Evolutionary conservation across 83 land plant species (phyloP).

Genomic region (Picea engelmannii): DNA sequence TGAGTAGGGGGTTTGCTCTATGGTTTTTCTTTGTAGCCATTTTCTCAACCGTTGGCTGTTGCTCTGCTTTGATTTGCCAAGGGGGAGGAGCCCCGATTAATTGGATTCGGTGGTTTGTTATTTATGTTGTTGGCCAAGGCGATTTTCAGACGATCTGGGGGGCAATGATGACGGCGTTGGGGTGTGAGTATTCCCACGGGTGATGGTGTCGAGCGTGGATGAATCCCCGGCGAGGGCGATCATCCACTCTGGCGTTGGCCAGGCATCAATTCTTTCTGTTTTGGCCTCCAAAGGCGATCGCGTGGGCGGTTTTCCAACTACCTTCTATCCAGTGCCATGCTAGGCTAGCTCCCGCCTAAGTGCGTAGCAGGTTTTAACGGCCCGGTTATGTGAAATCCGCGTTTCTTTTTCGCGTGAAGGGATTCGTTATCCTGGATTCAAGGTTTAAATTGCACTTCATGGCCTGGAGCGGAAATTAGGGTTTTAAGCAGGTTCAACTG

Average conservation of each 20-base stretch:
- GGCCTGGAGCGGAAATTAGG: background rate
- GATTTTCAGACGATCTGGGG: too few species aligned
- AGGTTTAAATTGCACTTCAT: background rate
- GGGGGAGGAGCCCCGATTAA: background rate
- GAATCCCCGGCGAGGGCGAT: background rate
- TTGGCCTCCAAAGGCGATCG: slow-evolving; percentile 4
- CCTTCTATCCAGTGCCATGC: background rate
- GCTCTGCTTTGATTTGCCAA: background rate
- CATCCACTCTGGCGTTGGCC: background rate
- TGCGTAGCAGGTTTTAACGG: too few species aligned
- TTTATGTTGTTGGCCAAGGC: background rate
- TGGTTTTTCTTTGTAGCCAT: background rate
- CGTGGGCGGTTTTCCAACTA: background rate
- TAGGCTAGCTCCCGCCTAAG: too few species aligned
- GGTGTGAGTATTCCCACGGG: background rate
- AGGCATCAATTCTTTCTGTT: background rate
- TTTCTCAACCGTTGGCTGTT: background rate
- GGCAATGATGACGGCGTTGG: background rate
- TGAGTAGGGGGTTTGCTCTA: background rate
- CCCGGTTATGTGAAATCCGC: too few species aligned
- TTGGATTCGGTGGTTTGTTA: background rate
- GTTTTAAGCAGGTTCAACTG: background rate
- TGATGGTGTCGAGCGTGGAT: background rate
- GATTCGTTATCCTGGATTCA: too few species aligned
- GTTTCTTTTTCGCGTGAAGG: too few species aligned